Evolutionary conservation across 179 eudicot genomes (phyloP).

Genomic region (Drosera spatulata): DNA sequence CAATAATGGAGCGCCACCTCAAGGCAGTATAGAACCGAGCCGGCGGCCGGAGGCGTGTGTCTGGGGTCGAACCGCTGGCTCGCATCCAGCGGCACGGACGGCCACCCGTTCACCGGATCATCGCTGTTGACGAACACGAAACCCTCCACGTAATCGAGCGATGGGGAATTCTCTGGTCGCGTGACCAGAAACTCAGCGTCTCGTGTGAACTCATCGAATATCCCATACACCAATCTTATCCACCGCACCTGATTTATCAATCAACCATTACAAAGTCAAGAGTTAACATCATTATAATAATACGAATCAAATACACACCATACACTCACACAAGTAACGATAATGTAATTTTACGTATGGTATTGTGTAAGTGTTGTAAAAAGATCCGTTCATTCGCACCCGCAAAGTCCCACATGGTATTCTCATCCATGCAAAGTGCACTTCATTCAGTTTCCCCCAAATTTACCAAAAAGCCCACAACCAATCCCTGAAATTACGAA

Average conservation of each 20-base stretch:
- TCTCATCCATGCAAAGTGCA: not conserved
- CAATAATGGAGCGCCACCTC: constrained; percentile 60
- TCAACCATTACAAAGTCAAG: not conserved
- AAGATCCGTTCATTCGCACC: too few relatives aligned
- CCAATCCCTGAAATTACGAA: constrained; percentile 2
- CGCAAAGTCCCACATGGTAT: too few relatives aligned
- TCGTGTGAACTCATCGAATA: constrained; percentile 56
- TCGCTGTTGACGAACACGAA: constrained; percentile 67
- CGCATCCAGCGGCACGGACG: constrained; percentile 37
- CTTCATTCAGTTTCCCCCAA: not conserved
- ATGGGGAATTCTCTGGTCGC: constrained; percentile 17
- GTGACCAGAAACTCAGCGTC: constrained; percentile 68
- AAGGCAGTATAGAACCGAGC: constrained; percentile 64
- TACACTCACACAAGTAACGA: too few relatives aligned
- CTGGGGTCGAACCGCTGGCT: constrained; percentile 41
- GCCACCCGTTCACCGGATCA: constrained; percentile 79
- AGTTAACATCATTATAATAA: not conserved
- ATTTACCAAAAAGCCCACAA: not conserved
- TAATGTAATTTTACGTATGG: too few relatives aligned
- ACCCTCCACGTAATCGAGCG: constrained; percentile 80
- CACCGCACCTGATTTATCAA: constrained; percentile 52
- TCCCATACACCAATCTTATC: constrained; percentile 75
- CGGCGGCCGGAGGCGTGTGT: constrained; percentile 27
- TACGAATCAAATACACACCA: too few relatives aligned
- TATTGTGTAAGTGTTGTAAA: too few relatives aligned